Percentiles rank a stretch among this genome's conserved stretches.
Evolutionary conservation across 306 rosid genomes (phyloP).

Genomic region (Erythrophleum fordii): DNA sequence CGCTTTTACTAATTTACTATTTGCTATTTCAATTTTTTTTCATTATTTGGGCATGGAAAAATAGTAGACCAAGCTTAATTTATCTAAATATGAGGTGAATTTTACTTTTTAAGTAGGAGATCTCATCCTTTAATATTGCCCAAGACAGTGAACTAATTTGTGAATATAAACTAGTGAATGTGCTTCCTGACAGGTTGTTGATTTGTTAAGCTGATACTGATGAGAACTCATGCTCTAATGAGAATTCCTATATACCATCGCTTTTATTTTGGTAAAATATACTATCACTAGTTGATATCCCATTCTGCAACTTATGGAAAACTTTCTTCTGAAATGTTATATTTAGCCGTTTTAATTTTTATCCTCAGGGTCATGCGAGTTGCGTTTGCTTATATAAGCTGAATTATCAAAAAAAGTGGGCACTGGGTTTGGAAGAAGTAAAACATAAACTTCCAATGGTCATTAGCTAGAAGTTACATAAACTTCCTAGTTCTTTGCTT

Average conservation of each 20-base stretch:
- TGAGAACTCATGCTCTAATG: not conserved
- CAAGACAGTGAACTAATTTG: not conserved
- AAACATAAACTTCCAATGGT: not conserved
- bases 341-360: not conserved
- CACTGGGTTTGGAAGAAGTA: not conserved
- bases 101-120: not conserved
- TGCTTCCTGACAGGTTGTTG: not conserved
- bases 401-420: not conserved
- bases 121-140: not conserved
- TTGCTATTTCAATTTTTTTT: slow-evolving; percentile 1
- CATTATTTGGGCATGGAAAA: slow-evolving; percentile 23
- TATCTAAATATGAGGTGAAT: not conserved
- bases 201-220: not conserved
- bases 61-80: not conserved
- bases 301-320: not conserved
- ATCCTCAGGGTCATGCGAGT: not conserved
- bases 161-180: not conserved
- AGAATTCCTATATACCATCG: not conserved
- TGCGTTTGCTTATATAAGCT: not conserved
- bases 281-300: not conserved
- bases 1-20: not conserved
- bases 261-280: not conserved
- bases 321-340: not conserved
- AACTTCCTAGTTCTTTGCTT: slow-evolving; percentile 6
- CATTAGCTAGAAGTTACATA: not conserved